phyloP scores from a whole-genome alignment of 169 alveolate species.

The Plasmodium vinckei region DNA sequence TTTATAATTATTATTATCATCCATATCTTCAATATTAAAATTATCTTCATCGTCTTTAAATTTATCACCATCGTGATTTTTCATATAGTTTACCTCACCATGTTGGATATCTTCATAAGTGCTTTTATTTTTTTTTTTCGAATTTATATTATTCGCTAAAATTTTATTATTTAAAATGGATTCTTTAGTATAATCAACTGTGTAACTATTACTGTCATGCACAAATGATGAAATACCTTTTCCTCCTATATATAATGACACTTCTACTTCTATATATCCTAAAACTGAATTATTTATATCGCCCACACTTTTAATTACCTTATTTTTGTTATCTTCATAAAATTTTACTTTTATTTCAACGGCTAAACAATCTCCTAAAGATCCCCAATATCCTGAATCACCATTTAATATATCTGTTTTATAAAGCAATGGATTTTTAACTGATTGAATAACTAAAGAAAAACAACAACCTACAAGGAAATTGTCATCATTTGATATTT shows the following conservation, averaged over 20 bases:
- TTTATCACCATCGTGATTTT: slow-evolving; percentile 17
- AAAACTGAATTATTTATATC: slow-evolving; percentile 22
- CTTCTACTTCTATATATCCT: slow-evolving; percentile 75
- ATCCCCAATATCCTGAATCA: slow-evolving; percentile 71
- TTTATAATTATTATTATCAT: slow-evolving; percentile 11
- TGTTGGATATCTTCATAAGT: slow-evolving; percentile 16
- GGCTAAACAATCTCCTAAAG: slow-evolving; percentile 72
- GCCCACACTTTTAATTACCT: not conserved
- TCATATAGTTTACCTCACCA: slow-evolving; percentile 37
- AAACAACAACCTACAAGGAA: slow-evolving; percentile 70
- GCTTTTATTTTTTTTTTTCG: slow-evolving; percentile 10
- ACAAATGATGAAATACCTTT: slow-evolving; percentile 76
- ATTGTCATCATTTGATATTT: slow-evolving; percentile 15
- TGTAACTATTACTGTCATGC: slow-evolving; percentile 58
- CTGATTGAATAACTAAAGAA: slow-evolving; percentile 74
- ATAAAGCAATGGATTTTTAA: slow-evolving; percentile 68
- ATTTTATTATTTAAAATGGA: slow-evolving; percentile 55
- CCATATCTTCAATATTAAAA: slow-evolving; percentile 11
- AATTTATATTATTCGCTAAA: slow-evolving; percentile 39
- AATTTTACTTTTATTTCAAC: slow-evolving; percentile 77
- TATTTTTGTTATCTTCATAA: slow-evolving; percentile 33
- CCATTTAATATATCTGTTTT: slow-evolving; percentile 59
- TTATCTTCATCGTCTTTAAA: slow-evolving; percentile 19
- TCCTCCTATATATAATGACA: slow-evolving; percentile 73
- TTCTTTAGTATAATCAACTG: slow-evolving; percentile 68